phyloP scores from a whole-genome alignment of 257 asterid species.

The Prunella vulgaris region DNA sequence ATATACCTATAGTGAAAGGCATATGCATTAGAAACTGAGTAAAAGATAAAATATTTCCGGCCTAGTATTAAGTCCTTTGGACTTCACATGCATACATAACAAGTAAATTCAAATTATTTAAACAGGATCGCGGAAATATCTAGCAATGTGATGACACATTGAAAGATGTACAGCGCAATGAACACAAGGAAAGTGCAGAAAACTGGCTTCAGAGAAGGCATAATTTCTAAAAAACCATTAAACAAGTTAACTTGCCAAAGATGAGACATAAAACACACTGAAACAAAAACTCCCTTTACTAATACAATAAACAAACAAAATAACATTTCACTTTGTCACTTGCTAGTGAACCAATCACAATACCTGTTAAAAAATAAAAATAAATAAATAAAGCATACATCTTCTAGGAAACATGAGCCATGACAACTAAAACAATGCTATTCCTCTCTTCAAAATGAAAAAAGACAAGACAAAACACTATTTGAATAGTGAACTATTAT shows the following conservation, averaged over 20 bases:
- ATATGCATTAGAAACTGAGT: constrained; percentile 1
- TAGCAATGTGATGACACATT: not conserved
- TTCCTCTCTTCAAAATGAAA: not conserved
- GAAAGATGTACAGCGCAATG: not conserved
- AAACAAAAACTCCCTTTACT: not conserved
- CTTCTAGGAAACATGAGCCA: not conserved
- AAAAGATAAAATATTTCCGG: not conserved
- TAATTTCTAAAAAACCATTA: not conserved
- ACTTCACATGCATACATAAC: not conserved
- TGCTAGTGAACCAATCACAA: not conserved
- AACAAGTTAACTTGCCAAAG: not conserved
- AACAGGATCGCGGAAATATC: not conserved
- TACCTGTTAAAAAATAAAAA: not conserved
- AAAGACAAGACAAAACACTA: not conserved
- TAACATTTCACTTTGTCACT: not conserved
- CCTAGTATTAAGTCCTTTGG: not conserved
- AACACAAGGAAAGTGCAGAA: not conserved
- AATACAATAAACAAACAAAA: not conserved
- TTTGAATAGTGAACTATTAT: not conserved
- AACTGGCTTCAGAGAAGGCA: not conserved
- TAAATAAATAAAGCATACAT: not conserved
- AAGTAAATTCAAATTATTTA: not conserved
- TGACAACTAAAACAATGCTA: not conserved
- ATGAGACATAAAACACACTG: not conserved
- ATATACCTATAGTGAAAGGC: constrained; percentile 53